Base-by-base conservation (phyloP, 2,329 filamentous ascomycete species). In the Aspergillus vadensis region DNA sequence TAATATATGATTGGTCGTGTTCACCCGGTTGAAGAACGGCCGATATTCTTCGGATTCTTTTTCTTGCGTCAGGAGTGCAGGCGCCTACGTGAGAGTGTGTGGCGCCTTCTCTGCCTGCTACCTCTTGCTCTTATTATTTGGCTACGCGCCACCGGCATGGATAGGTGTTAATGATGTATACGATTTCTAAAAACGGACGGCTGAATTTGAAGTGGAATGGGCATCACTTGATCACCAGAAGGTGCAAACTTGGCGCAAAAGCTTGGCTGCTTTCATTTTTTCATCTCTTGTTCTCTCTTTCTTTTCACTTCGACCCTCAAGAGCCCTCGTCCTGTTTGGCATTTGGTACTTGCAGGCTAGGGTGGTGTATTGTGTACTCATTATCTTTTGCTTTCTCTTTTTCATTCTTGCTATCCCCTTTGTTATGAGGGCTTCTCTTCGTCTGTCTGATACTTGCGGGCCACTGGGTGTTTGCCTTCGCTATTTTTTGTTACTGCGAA, bases 131-230 rank as follows among this genome's bases (percentile, higher is more conserved):
- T 65, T 67, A 66, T 63, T 61, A 64, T 68, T 36, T 70, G 48
- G 38, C 61, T 68, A 30, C 47, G 15, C 15, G 47, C 47, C 47
- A 50, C 25, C 58, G 74, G 73, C 74, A 76, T 75, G 71, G 73
- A 63, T 69, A 70, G 74, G 73, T 76, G 72, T 74, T 76, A 65
- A 75, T 70, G 73, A 76, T 75, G 68, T 71, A 70, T 72, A 74
- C 69, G 72, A 74, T 67, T 66, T 67, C 63, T 70, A 74, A 75
- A 74, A 71, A 66, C 63, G 70, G 68, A 73, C 65, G 67, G 67
- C 65, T 70, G 62, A 69, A 70, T 67, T 62, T 66, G 64, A 60
- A 68, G 70, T 67, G 68, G 65, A 63, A 63, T 63, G 63, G 65
- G 68, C 64, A 66, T 66, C 65, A 64, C 67, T 64, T 63, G 59